Evolutionary conservation across 176 grass and related monocot genomes (phyloP).

Genomic region (Hordeum marinum): DNA sequence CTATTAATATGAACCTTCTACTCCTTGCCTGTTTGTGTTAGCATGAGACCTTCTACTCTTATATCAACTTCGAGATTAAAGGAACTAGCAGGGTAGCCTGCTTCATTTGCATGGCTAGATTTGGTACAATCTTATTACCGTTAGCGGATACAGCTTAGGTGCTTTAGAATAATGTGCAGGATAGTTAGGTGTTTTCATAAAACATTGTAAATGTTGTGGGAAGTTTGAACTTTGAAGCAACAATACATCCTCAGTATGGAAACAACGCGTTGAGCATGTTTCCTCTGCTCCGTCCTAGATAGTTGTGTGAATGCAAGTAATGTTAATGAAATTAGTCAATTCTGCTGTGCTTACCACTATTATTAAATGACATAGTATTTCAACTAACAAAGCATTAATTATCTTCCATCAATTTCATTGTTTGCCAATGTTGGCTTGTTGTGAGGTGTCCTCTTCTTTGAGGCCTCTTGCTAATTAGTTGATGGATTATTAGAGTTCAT

Average conservation of each 20-base stretch:
- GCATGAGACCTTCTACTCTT: background rate
- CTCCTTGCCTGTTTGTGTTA: background rate
- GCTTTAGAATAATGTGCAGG: background rate
- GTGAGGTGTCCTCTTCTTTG: background rate
- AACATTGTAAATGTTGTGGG: background rate
- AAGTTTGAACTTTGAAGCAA: background rate
- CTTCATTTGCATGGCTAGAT: background rate
- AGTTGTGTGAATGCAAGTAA: background rate
- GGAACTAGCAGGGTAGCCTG: background rate
- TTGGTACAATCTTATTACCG: background rate
- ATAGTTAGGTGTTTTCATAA: background rate
- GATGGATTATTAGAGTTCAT: background rate
- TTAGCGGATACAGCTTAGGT: background rate
- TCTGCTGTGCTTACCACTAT: background rate
- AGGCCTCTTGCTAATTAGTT: background rate
- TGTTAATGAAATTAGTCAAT: background rate
- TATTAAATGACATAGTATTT: background rate
- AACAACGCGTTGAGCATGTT: background rate
- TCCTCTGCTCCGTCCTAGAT: background rate
- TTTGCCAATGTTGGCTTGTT: background rate
- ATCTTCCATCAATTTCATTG: background rate
- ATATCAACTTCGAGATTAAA: conserved; percentile 7
- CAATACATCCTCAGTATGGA: background rate
- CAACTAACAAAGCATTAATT: background rate
- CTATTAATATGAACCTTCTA: background rate